Evolutionary conservation across 768 basidiomycete species (phyloP).

Genomic region (Lactifluus pinguis): DNA sequence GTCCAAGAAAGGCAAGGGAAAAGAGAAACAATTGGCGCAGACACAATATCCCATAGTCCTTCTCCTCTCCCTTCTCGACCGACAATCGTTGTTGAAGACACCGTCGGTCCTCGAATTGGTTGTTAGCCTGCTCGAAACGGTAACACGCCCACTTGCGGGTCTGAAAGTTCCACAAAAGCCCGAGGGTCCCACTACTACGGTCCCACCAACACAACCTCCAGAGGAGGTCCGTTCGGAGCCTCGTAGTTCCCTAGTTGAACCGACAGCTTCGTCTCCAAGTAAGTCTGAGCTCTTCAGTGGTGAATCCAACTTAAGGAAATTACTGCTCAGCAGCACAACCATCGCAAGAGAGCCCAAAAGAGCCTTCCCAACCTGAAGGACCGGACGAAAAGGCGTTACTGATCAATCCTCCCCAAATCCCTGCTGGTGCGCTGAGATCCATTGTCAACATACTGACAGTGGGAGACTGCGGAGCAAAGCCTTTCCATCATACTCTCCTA

Average conservation of each 20-base stretch:
- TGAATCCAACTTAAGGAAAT: neutral
- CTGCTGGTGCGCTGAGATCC: constrained; percentile 72
- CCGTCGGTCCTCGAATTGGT: constrained; percentile 91
- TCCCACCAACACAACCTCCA: neutral
- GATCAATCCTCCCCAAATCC: constrained; percentile 74
- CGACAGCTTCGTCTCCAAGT: constrained; percentile 3
- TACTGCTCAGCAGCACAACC: constrained; percentile 16
- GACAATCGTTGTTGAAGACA: constrained; percentile 76
- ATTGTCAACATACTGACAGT: constrained; percentile 97
- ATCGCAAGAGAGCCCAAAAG: constrained; percentile 21
- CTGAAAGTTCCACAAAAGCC: constrained; percentile 45
- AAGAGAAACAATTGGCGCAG: constrained; percentile 75
- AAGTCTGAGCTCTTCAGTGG: neutral
- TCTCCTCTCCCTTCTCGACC: constrained; percentile 79
- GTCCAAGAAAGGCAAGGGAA: constrained; percentile 89
- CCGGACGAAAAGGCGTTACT: constrained; percentile 42
- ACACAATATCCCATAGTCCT: constrained; percentile 89
- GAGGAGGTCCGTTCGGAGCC: constrained; percentile 13
- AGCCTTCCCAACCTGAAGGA: constrained; percentile 11
- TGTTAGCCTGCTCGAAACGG: constrained; percentile 75
- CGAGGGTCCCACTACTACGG: neutral
- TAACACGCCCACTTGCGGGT: constrained; percentile 73
- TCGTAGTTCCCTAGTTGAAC: neutral
- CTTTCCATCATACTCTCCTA: constrained; percentile 89
- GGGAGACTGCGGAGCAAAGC: constrained; percentile 91